These are phyloP conservation scores for Coemansia sp. DNA, from an alignment of 192 early-diverging fungal species.

Conservation along the genomic window DNA sequence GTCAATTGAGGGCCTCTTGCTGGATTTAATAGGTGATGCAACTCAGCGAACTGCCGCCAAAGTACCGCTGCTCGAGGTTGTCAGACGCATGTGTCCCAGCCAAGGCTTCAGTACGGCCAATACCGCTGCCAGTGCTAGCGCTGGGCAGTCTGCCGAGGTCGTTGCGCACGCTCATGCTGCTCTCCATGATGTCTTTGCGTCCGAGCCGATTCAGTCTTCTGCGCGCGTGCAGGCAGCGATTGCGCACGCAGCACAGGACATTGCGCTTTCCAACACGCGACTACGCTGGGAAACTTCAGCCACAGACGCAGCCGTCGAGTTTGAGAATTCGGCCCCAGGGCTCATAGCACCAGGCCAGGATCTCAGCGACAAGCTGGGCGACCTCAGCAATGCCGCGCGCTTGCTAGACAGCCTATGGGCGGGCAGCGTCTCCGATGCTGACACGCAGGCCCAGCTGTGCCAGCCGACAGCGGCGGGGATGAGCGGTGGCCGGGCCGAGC, in stretches of 20 bases:
- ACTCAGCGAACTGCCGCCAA: too few relatives aligned
- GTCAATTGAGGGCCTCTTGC: too few relatives aligned
- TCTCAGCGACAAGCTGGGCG: background rate
- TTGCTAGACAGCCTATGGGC: conserved; percentile 12
- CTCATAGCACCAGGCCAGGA: background rate
- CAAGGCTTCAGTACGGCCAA: too few relatives aligned
- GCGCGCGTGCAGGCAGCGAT: background rate
- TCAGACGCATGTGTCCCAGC: too few relatives aligned
- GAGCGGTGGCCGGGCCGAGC: background rate
- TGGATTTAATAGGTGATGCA: too few relatives aligned
- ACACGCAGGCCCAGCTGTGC: background rate
- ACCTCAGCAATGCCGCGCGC: conserved; percentile 1
- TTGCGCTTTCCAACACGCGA: conserved; percentile 5
- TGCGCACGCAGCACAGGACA: conserved; percentile 10
- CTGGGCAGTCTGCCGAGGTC: too few relatives aligned
- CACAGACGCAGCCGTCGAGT: conserved; percentile 5
- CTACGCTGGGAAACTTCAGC: background rate
- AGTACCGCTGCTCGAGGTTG: too few relatives aligned
- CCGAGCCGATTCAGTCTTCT: too few relatives aligned
- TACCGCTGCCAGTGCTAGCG: too few relatives aligned
- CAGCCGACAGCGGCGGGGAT: background rate
- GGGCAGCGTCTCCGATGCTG: background rate
- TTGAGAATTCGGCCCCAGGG: background rate
- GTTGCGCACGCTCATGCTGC: too few relatives aligned
- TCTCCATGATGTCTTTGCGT: too few relatives aligned